Percentiles rank a stretch among this genome's conserved stretches.
Evolutionary conservation across 176 grass and related monocot genomes (phyloP).

Genomic region (Poa pratensis): DNA sequence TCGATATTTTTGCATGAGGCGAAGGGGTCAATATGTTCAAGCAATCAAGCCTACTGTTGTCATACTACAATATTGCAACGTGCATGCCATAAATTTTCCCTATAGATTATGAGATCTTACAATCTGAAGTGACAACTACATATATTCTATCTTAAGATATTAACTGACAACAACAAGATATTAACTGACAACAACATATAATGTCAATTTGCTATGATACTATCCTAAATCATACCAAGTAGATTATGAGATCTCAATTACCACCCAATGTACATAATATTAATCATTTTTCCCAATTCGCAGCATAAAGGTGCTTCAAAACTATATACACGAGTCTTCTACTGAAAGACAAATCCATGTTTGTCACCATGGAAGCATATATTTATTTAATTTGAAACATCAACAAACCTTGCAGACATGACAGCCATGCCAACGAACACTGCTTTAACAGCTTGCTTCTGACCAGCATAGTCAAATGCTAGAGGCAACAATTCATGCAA

Average conservation of each 20-base stretch:
- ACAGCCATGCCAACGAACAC: conserved; percentile 98
- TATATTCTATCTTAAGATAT: too few species aligned
- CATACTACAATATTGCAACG: neutral
- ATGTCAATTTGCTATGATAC: neutral
- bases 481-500: conserved; percentile 97
- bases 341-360: conserved; percentile 30
- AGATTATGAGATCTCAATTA: conserved; percentile 4
- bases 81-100: conserved; percentile 4
- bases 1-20: neutral
- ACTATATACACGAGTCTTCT: neutral
- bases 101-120: too few species aligned
- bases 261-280: neutral
- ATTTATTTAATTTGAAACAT: conserved; percentile 40
- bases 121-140: too few species aligned
- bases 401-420: conserved; percentile 93
- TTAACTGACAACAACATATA: neutral
- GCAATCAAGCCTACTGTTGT: neutral
- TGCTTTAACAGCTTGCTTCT: conserved; percentile 96
- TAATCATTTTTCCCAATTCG: conserved; percentile 18
- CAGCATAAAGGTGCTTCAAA: conserved; percentile 1
- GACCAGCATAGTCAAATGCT: conserved; percentile 97
- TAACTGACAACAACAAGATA: too few species aligned
- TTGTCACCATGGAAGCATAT: neutral
- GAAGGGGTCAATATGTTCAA: conserved; percentile 7
- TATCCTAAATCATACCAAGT: conserved; percentile 21